These are phyloP conservation scores for Penicillium paneum DNA, from an alignment of 2,329 filamentous ascomycete species.

Conservation along the genomic window DNA sequence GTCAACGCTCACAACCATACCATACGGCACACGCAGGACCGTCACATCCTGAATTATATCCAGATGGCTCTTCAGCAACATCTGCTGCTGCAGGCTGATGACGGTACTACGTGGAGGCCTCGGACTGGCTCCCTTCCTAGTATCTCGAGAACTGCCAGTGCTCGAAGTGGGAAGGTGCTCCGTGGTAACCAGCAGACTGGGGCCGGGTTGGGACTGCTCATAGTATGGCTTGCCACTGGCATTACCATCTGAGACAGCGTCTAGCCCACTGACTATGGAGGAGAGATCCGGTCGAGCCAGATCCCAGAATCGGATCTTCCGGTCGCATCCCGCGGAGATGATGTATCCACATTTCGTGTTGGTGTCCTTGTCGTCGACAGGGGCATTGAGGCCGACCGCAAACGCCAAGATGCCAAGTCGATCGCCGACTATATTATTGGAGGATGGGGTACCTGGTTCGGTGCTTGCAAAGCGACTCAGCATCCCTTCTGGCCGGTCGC, in stretches of 20 bases:
- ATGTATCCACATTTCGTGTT: slow-evolving; percentile 73
- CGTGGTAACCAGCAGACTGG: slow-evolving; percentile 62
- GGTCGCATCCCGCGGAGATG: slow-evolving; percentile 82
- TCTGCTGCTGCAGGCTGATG: slow-evolving; percentile 82
- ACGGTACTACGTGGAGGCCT: slow-evolving; percentile 72
- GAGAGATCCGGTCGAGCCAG: slow-evolving; percentile 73
- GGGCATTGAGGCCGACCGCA: slow-evolving; percentile 66
- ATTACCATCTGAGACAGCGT: slow-evolving; percentile 57
- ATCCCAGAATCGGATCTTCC: slow-evolving; percentile 93
- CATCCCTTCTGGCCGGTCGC: slow-evolving; percentile 83
- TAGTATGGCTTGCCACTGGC: slow-evolving; percentile 63
- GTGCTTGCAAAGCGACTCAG: slow-evolving; percentile 70
- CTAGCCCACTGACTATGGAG: slow-evolving; percentile 73
- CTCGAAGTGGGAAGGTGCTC: slow-evolving; percentile 55
- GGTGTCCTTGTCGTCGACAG: slow-evolving; percentile 58
- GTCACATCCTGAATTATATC: slow-evolving; percentile 85
- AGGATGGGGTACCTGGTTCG: slow-evolving; percentile 20
- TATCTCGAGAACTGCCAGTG: slow-evolving; percentile 25
- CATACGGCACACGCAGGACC: slow-evolving; percentile 83
- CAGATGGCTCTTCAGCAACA: slow-evolving; percentile 78
- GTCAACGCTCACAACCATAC: slow-evolving; percentile 89
- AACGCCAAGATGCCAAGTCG: slow-evolving; percentile 67
- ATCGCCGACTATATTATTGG: slow-evolving; percentile 21
- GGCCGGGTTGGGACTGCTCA: slow-evolving; percentile 59
- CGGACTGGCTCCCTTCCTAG: slow-evolving; percentile 35